Evolutionary conservation across 2,329 filamentous ascomycete species (phyloP).

Genomic region (Furcasterigmium furcatum): DNA sequence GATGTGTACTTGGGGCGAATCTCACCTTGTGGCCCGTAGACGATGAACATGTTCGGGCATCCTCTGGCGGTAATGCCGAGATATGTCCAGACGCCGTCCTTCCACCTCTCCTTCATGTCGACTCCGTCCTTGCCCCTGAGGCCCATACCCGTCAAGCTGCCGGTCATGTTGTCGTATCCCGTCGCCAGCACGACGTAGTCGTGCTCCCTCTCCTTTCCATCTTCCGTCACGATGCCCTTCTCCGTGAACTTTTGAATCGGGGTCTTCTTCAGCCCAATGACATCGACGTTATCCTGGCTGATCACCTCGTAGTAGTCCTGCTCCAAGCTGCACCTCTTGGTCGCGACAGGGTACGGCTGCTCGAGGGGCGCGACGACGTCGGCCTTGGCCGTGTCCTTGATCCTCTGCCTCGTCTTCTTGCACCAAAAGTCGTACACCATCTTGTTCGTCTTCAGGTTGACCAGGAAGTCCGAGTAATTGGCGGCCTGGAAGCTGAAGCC

Average conservation of each 20-base stretch:
- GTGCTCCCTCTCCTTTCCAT: constrained; percentile 30
- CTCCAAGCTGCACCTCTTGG: constrained; percentile 43
- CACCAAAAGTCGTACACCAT: constrained; percentile 46
- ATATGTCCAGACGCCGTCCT: constrained; percentile 22
- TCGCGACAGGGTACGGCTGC: constrained; percentile 41
- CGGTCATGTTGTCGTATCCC: constrained; percentile 30
- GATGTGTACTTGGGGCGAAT: not conserved
- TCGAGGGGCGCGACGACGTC: constrained; percentile 43
- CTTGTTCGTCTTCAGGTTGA: constrained; percentile 37
- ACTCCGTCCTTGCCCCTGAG: constrained; percentile 21
- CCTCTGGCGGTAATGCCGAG: constrained; percentile 16
- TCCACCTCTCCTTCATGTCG: constrained; percentile 26
- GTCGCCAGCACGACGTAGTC: constrained; percentile 29
- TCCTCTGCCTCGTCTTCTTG: constrained; percentile 35
- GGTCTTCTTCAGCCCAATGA: constrained; percentile 39
- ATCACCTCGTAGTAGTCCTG: constrained; percentile 46
- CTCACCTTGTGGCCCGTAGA: constrained; percentile 18
- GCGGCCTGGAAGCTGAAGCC: constrained; percentile 43
- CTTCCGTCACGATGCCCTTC: constrained; percentile 32
- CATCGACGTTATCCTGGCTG: constrained; percentile 38
- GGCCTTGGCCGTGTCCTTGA: constrained; percentile 38
- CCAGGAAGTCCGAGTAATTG: constrained; percentile 42
- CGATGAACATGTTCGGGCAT: constrained; percentile 16
- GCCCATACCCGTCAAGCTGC: constrained; percentile 24
- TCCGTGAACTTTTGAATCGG: constrained; percentile 35